Evolutionary conservation across 768 basidiomycete species (phyloP).

Genomic region (Podaxis sp.): DNA sequence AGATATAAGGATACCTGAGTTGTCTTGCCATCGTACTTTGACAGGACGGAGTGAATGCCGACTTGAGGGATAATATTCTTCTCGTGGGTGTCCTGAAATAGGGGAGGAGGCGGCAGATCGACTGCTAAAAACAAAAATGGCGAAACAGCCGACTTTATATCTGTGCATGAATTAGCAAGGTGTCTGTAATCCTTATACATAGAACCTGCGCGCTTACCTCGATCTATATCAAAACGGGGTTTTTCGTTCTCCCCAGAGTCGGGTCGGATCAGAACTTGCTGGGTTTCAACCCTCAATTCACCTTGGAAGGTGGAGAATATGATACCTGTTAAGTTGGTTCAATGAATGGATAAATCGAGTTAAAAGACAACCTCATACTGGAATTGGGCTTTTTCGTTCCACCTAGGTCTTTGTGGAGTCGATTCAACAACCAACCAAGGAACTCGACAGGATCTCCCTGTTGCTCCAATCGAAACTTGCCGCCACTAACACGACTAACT

Average conservation of each 20-base stretch:
- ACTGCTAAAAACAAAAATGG: slow-evolving; percentile 96
- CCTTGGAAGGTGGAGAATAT: slow-evolving; percentile 96
- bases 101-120: slow-evolving; percentile 94
- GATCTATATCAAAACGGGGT: slow-evolving; percentile 91
- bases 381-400: slow-evolving; percentile 93
- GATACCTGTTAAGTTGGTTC: slow-evolving; percentile 55
- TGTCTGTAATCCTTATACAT: slow-evolving; percentile 10
- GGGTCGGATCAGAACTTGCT: slow-evolving; percentile 85
- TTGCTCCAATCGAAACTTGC: slow-evolving; percentile 89
- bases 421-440: slow-evolving; percentile 92
- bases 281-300: slow-evolving; percentile 88
- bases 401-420: slow-evolving; percentile 88
- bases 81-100: slow-evolving; percentile 95
- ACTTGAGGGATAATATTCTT: slow-evolving; percentile 99
- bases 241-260: slow-evolving; percentile 75
- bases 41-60: slow-evolving; percentile 82
- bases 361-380: slow-evolving; percentile 52
- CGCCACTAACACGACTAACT: slow-evolving; percentile 84
- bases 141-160: slow-evolving; percentile 80
- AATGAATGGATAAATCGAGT: slow-evolving; percentile 17
- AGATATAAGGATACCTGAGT: slow-evolving; percentile 63
- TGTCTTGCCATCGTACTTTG: slow-evolving; percentile 91
- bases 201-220: slow-evolving; percentile 55
- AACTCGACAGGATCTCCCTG: slow-evolving; percentile 98
- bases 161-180: slow-evolving; percentile 38